These are phyloP conservation scores for Eragrostis nindensis DNA, from an alignment of 176 grass and related monocot genomes.

Conservation along the genomic window DNA sequence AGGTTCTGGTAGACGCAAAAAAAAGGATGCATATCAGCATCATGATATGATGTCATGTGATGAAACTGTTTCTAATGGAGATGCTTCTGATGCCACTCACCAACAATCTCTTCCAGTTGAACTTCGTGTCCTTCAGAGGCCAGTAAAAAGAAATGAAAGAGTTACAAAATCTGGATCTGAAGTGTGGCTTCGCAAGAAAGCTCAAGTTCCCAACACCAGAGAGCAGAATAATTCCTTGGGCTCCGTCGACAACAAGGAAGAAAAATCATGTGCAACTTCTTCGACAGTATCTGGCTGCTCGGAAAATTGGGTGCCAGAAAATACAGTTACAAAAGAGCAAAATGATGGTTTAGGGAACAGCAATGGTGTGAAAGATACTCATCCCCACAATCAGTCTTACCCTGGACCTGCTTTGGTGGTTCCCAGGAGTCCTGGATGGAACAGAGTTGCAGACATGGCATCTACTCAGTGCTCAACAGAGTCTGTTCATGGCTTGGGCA, in stretches of 20 bases:
- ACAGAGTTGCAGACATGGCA: conserved; percentile 46
- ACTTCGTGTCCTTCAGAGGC: conserved; percentile 15
- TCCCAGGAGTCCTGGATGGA: conserved; percentile 58
- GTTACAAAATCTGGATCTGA: conserved; percentile 46
- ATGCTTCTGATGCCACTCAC: conserved; percentile 33
- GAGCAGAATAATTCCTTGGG: conserved; percentile 54
- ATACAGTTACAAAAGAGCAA: conserved; percentile 39
- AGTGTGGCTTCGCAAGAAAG: conserved; percentile 38
- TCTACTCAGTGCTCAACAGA: conserved; percentile 29
- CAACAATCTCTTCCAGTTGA: conserved; percentile 40
- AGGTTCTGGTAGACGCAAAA: conserved; percentile 81
- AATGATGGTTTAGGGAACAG: conserved; percentile 44
- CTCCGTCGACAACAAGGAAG: conserved; percentile 53
- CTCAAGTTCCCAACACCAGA: conserved; percentile 39
- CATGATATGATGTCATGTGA: conserved; percentile 52
- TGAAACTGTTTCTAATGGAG: conserved; percentile 35
- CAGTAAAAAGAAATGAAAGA: conserved; percentile 42
- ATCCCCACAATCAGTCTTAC: conserved; percentile 41
- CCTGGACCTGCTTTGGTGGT: conserved; percentile 55
- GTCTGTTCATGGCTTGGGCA: conserved; percentile 36
- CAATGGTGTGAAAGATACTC: conserved; percentile 42
- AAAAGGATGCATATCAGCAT: conserved; percentile 57
- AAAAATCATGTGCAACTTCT: conserved; percentile 55
- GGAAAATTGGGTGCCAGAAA: conserved; percentile 46
- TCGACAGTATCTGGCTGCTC: conserved; percentile 24